These are phyloP conservation scores for Daldinia eschscholtzii DNA, from an alignment of 2,329 filamentous ascomycete genomes.

Conservation along the genomic window DNA sequence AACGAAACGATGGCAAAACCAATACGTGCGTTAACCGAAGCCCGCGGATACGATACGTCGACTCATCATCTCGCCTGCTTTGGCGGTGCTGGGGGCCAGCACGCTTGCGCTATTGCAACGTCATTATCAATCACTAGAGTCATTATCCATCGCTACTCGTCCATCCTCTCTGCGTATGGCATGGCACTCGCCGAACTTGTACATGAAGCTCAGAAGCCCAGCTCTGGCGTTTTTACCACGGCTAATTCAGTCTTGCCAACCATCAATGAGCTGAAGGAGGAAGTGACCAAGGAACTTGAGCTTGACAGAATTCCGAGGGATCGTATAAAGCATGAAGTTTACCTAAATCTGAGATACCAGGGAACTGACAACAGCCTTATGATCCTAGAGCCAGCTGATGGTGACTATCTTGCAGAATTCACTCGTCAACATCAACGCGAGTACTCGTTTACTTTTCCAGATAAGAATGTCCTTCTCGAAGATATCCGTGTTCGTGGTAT, in stretches of 20 bases:
- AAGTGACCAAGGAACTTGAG: conserved; percentile 86
- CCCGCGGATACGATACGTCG: conserved; percentile 89
- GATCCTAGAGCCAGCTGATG: conserved; percentile 76
- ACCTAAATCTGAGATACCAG: conserved; percentile 91
- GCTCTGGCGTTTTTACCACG: conserved; percentile 62
- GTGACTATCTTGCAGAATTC: conserved; percentile 11
- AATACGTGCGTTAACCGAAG: conserved; percentile 90
- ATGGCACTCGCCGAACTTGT: conserved; percentile 95
- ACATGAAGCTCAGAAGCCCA: conserved; percentile 86
- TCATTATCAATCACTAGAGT: conserved; percentile 87
- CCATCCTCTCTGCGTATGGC: conserved; percentile 88
- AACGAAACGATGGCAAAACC: conserved; percentile 93
- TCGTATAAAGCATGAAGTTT: conserved; percentile 54
- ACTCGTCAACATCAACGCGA: conserved; percentile 62
- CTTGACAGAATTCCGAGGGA: conserved; percentile 86
- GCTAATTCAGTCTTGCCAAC: conserved; percentile 5
- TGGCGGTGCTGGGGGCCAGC: conserved; percentile 90
- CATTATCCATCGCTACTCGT: conserved; percentile 87
- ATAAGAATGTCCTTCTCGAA: conserved; percentile 89
- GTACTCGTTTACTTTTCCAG: conserved; percentile 87
- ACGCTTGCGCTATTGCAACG: conserved; percentile 88
- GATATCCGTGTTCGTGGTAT: conserved; percentile 90
- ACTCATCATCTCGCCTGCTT: conserved; percentile 91
- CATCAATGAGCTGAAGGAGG: conserved; percentile 73
- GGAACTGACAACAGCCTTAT: conserved; percentile 92